Conservation (phyloP, 768 basidiomycete species). For the Holtermanniella nyarrowii region DNA sequence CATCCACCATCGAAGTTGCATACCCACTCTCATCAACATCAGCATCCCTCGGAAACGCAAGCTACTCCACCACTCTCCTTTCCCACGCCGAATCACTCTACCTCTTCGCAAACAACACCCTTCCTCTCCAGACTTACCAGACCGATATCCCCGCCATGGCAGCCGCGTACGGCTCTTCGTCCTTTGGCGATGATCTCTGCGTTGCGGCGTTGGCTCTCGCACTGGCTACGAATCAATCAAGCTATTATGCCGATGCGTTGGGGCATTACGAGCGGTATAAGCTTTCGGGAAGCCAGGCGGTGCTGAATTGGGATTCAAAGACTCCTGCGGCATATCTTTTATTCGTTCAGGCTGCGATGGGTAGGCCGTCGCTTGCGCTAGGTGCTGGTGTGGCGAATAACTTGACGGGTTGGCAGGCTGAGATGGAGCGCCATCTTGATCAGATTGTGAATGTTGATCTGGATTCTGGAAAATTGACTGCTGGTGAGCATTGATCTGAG, state of each 20-base stretch:
- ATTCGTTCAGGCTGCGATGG: constrained; percentile 60
- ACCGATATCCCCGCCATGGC: constrained; percentile 57
- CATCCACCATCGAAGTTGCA: constrained; percentile 38
- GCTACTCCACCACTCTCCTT: constrained; percentile 61
- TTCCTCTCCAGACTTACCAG: constrained; percentile 21
- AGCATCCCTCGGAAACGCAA: constrained; percentile 59
- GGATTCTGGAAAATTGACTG: constrained; percentile 51
- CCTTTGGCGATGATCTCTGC: constrained; percentile 37
- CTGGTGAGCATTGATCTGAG: constrained; percentile 46
- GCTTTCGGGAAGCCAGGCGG: constrained; percentile 48
- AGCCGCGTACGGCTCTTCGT: constrained; percentile 55
- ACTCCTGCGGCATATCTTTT: constrained; percentile 65
- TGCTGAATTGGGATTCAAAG: constrained; percentile 86
- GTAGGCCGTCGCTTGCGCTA: constrained; percentile 47
- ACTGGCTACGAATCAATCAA: constrained; percentile 55
- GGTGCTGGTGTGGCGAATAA: constrained; percentile 44
- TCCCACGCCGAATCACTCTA: constrained; percentile 68
- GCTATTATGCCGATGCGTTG: constrained; percentile 56
- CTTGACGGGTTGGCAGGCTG: constrained; percentile 55
- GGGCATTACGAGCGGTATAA: constrained; percentile 52
- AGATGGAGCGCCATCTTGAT: constrained; percentile 70
- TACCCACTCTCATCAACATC: constrained; percentile 41
- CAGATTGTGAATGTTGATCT: constrained; percentile 51
- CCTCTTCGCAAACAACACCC: constrained; percentile 60
- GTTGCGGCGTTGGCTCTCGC: constrained; percentile 69